These are phyloP conservation scores for Wickerhamomyces bovis DNA, from an alignment of 805 yeast genomes.

Conservation along the genomic window DNA sequence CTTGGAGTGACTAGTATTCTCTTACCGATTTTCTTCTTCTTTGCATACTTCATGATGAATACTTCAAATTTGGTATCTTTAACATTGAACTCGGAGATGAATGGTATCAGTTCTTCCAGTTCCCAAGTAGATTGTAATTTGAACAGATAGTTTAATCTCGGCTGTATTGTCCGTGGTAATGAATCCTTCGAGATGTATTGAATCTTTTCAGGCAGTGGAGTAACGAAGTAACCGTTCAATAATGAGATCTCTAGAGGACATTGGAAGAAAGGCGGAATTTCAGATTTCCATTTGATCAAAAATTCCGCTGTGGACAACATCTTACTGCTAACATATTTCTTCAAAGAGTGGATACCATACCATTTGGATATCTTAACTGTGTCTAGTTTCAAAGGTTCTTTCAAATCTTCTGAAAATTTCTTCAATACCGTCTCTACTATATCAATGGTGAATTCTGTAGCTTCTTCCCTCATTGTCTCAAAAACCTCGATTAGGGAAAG, in stretches of 20 bases:
- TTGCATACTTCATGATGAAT: slow-evolving; percentile 58
- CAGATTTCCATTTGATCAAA: slow-evolving; percentile 54
- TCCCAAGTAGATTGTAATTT: slow-evolving; percentile 53
- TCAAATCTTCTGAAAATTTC: slow-evolving; percentile 34
- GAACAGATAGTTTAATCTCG: slow-evolving; percentile 49
- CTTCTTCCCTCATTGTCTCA: slow-evolving; percentile 25
- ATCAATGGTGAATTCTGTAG: slow-evolving; percentile 31
- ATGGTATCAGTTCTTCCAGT: slow-evolving; percentile 57
- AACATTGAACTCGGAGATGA: slow-evolving; percentile 50
- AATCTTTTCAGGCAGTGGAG: slow-evolving; percentile 40
- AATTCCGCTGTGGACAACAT: slow-evolving; percentile 43
- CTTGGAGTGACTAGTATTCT: slow-evolving; percentile 30
- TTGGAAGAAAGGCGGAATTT: slow-evolving; percentile 57
- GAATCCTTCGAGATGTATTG: slow-evolving; percentile 44
- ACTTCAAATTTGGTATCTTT: slow-evolving; percentile 49
- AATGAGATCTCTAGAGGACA: slow-evolving; percentile 50
- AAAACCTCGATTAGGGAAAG: slow-evolving; percentile 26
- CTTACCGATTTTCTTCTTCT: slow-evolving; percentile 42
- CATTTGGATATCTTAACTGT: slow-evolving; percentile 42
- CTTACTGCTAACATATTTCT: slow-evolving; percentile 25
- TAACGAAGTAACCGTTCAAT: slow-evolving; percentile 49
- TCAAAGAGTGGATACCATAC: slow-evolving; percentile 56
- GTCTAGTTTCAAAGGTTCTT: slow-evolving; percentile 34
- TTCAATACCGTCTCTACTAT: slow-evolving; percentile 46
- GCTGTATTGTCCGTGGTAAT: slow-evolving; percentile 43